Evolutionary conservation across 2,329 filamentous ascomycete species (phyloP), one percentile per base, ranked within the genome.

Genomic region (Claviceps sp.): DNA sequence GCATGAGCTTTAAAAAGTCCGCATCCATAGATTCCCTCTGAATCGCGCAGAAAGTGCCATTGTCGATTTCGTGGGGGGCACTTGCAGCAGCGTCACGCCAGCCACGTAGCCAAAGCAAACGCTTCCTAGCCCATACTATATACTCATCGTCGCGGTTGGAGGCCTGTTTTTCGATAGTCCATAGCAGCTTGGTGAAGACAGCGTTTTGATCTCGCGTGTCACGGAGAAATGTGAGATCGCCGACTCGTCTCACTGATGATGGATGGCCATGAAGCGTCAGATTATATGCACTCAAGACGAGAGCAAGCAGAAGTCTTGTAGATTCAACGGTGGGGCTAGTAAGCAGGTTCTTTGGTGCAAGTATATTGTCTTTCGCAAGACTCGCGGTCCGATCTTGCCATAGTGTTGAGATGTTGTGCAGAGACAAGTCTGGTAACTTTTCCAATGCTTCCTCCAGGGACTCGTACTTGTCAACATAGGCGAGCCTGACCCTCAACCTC

Each of bases 101-200:
- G 60, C 77, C 76, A 61, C 82, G 80, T 34, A 91, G 71, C 87
- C 87, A 91, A 4, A 89, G 63, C 8, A 90, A 65, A 59, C 84
- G 81, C 43, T 76, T 76, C 53, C 85, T 75, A 13, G 78, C 74
- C 50, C 70, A 72, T 26, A 73, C 68, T 83, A 84, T 87, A 55
- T 78, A 80, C 38, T 73, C 73, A 54, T 87, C 82, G 50, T 87
- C 81, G 39, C 73, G 75, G 55, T 76, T 80, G 2, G 76, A 69
- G 13, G 72, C 71, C 51, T 73, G 73, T 47, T 66, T 68, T 48
- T 70, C 63, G 22, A 84, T 60, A 2, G 69, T 67, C 55, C 77
- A 75, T 50, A 88, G 69, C n/a, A 85, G 69, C 56, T 76, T 81
- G 17, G 73, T 65, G 4, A 82, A 72, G 47, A 84, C 73, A 1